Percentiles rank a stretch among this genome's conserved stretches.
phyloP scores from a whole-genome alignment of 2,329 filamentous ascomycete genomes.

The Ceratocystis papillata region DNA sequence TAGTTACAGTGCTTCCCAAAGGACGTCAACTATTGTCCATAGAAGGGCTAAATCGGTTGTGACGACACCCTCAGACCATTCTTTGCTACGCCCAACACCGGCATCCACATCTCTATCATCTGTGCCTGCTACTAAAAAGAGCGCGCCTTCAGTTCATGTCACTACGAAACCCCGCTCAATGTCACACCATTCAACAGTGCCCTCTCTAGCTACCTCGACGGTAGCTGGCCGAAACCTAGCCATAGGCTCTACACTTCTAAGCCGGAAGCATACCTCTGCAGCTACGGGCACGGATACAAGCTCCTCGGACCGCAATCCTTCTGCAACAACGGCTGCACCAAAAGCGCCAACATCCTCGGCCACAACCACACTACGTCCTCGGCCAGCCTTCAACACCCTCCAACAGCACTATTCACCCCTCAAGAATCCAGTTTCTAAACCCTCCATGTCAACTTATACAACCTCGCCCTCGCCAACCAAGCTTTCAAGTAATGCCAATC shows the following conservation, averaged over 20 bases:
- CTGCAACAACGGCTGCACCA: neutral
- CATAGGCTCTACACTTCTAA: neutral
- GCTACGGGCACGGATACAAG: neutral
- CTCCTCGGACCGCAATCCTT: neutral
- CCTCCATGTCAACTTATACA: constrained; percentile 47
- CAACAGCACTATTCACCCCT: constrained; percentile 59
- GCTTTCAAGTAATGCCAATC: constrained; percentile 48
- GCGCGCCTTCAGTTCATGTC: neutral
- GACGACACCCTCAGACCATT: neutral
- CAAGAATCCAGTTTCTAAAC: constrained; percentile 49
- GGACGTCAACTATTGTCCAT: constrained; percentile 7
- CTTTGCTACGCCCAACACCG: constrained; percentile 4
- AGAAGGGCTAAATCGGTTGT: constrained; percentile 16
- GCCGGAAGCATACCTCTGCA: neutral
- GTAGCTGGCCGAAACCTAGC: neutral
- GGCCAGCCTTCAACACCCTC: constrained; percentile 49
- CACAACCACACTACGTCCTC: constrained; percentile 32
- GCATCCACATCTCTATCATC: neutral
- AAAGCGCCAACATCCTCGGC: constrained; percentile 22
- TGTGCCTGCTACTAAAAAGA: constrained; percentile 1
- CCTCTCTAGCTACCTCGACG: neutral
- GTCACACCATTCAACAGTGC: constrained; percentile 19
- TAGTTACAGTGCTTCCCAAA: neutral
- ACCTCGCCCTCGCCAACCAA: constrained; percentile 52
- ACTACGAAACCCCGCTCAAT: constrained; percentile 28